These are phyloP conservation scores for Cornus florida DNA, from an alignment of 148 eudicot species.

Conservation along the genomic window DNA sequence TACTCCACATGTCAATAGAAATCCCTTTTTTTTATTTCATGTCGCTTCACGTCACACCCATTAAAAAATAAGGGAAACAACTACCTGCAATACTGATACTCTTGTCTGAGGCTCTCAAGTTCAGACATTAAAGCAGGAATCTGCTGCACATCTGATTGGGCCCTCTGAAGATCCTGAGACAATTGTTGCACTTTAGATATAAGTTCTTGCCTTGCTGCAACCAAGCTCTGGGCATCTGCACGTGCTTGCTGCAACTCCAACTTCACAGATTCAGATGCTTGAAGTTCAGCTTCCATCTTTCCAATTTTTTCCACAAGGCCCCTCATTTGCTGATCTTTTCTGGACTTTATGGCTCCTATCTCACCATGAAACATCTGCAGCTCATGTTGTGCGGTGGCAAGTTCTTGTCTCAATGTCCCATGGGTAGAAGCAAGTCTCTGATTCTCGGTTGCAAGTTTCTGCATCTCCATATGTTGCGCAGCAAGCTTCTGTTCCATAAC, in stretches of 20 bases:
- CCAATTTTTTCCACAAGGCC: constrained; percentile 61
- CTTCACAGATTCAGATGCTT: constrained; percentile 65
- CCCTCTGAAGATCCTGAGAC: constrained; percentile 68
- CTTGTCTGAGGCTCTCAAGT: constrained; percentile 77
- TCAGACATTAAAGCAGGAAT: constrained; percentile 76
- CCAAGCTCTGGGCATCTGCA: constrained; percentile 76
- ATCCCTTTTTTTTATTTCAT: background rate
- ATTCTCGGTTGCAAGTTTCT: constrained; percentile 79
- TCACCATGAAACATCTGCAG: constrained; percentile 66
- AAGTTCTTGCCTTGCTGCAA: constrained; percentile 79
- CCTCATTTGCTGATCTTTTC: constrained; percentile 78
- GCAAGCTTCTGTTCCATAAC: constrained; percentile 89
- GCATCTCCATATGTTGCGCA: constrained; percentile 81
- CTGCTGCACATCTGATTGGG: constrained; percentile 65
- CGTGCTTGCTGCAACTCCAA: constrained; percentile 80
- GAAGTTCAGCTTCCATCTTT: constrained; percentile 78
- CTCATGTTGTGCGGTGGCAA: constrained; percentile 88
- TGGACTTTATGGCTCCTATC: constrained; percentile 58
- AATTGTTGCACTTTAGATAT: constrained; percentile 62
- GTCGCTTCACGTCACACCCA: background rate
- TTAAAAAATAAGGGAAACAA: constrained; percentile 8
- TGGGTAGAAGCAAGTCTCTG: constrained; percentile 95
- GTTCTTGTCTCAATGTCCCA: constrained; percentile 78
- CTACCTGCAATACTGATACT: constrained; percentile 92
- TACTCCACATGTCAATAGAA: background rate